Conservation (phyloP, 1,284 basidiomycete genomes). For the Ganoderma meredithae region DNA sequence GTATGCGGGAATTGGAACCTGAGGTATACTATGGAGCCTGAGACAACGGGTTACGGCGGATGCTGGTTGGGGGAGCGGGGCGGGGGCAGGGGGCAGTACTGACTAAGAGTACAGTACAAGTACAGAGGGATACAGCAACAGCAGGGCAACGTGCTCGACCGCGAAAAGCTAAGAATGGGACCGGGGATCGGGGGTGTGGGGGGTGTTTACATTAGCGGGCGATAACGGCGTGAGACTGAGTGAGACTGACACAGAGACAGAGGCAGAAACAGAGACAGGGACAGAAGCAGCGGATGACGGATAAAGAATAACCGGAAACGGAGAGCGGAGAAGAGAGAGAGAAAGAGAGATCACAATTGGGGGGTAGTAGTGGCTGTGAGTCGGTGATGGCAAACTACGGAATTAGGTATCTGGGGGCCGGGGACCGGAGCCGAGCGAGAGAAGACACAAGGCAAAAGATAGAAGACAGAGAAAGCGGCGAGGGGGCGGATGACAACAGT, state of each 20-base stretch:
- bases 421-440: not conserved
- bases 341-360: too few species aligned
- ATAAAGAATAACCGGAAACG: not conserved
- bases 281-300: not conserved
- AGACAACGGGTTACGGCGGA: not conserved
- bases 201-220: not conserved
- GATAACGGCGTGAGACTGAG: not conserved
- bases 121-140: conserved; percentile 9
- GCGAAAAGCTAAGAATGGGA: conserved; percentile 10
- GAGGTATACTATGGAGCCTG: conserved; percentile 1
- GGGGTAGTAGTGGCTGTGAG: not conserved
- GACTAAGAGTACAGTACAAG: not conserved
- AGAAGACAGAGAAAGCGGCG: not conserved
- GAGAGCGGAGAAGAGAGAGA: not conserved
- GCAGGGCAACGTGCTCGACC: conserved; percentile 12
- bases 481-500: not conserved
- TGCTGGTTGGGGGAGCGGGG: too few species aligned
- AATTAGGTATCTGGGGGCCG: not conserved
- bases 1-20: too few species aligned
- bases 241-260: too few species aligned
- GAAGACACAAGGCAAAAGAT: too few species aligned
- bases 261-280: too few species aligned
- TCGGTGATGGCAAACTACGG: not conserved
- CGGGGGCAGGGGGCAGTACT: not conserved
- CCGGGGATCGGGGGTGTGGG: not conserved